phyloP scores from a whole-genome alignment of 805 yeast species.

The Ogataea degrootiae region DNA sequence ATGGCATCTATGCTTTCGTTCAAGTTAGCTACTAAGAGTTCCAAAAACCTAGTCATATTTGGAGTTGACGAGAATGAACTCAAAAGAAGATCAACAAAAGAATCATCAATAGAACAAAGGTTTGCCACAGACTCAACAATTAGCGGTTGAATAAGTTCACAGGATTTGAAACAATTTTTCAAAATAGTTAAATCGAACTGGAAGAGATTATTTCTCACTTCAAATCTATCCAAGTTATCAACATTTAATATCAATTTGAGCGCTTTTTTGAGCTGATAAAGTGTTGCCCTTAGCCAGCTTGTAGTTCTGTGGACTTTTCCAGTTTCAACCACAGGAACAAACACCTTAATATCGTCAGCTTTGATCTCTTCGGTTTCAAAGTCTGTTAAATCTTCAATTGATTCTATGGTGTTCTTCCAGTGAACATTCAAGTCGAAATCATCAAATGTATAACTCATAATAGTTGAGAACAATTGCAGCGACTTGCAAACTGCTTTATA shows the following conservation, averaged over 20 bases:
- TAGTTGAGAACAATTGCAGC: slow-evolving; percentile 26
- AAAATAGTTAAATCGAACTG: slow-evolving; percentile 29
- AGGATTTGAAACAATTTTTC: slow-evolving; percentile 29
- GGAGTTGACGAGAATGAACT: slow-evolving; percentile 12
- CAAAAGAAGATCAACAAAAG: slow-evolving; percentile 4
- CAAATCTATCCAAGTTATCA: slow-evolving; percentile 20
- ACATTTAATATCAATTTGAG: slow-evolving; percentile 31
- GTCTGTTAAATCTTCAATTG: slow-evolving; percentile 13
- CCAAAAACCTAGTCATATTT: slow-evolving; percentile 8
- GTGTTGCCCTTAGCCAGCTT: slow-evolving; percentile 53
- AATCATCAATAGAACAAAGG: slow-evolving; percentile 15
- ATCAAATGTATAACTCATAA: slow-evolving; percentile 35
- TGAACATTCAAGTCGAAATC: slow-evolving; percentile 34
- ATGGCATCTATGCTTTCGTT: slow-evolving; percentile 13
- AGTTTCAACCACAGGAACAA: slow-evolving; percentile 11
- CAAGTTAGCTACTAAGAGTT: slow-evolving; percentile 6
- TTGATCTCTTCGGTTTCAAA: neutral
- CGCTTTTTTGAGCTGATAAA: slow-evolving; percentile 45
- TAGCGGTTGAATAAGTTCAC: slow-evolving; percentile 33
- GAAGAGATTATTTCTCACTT: slow-evolving; percentile 31
- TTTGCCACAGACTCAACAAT: slow-evolving; percentile 28
- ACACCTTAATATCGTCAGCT: slow-evolving; percentile 8
- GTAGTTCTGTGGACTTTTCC: slow-evolving; percentile 34
- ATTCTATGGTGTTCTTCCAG: slow-evolving; percentile 1
- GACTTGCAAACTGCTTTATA: slow-evolving; percentile 31